A percentile compares a stretch with the other conserved stretches of the same genome.
Conservation (phyloP, 2,329 filamentous ascomycete species). For the Dothiorella sarmentorum region DNA sequence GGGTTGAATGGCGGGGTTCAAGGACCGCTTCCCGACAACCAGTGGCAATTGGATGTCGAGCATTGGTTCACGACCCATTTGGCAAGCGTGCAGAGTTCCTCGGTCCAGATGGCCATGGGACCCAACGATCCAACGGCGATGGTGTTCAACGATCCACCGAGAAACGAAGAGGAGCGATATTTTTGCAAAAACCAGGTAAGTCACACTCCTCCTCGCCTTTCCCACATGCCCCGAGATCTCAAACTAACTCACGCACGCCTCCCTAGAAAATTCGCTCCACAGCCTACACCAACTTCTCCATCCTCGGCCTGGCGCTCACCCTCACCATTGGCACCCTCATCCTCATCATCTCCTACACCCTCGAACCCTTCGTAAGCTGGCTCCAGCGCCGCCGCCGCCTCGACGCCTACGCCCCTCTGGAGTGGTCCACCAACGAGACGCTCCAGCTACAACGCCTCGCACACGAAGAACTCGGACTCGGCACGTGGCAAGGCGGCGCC, state of each 20-base stretch:
- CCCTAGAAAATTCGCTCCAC: conserved; percentile 21
- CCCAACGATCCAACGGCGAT: background rate
- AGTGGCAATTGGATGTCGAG: conserved; percentile 25
- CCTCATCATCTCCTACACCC: conserved; percentile 20
- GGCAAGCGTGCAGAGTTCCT: conserved; percentile 17
- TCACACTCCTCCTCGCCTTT: too few relatives aligned
- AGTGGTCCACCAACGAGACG: conserved; percentile 19
- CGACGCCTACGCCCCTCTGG: conserved; percentile 18
- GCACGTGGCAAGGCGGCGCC: conserved; percentile 17
- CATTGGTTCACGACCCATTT: conserved; percentile 18
- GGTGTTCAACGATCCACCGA: background rate
- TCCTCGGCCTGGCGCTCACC: conserved; percentile 26
- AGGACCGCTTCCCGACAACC: conserved; percentile 21
- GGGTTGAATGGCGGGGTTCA: conserved; percentile 8
- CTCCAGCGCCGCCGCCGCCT: conserved; percentile 16
- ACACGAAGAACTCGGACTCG: conserved; percentile 16
- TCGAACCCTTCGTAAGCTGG: background rate
- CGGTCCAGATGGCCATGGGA: conserved; percentile 10
- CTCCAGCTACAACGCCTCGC: conserved; percentile 20
- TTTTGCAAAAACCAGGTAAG: background rate
- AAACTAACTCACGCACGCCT: background rate
- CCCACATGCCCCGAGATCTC: too few relatives aligned
- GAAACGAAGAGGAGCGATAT: too few relatives aligned
- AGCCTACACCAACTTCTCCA: conserved; percentile 22
- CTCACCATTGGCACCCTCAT: conserved; percentile 23